These are phyloP conservation scores for Diaporthe nobilis DNA, from an alignment of 2,329 filamentous ascomycete genomes.

Conservation along the genomic window DNA sequence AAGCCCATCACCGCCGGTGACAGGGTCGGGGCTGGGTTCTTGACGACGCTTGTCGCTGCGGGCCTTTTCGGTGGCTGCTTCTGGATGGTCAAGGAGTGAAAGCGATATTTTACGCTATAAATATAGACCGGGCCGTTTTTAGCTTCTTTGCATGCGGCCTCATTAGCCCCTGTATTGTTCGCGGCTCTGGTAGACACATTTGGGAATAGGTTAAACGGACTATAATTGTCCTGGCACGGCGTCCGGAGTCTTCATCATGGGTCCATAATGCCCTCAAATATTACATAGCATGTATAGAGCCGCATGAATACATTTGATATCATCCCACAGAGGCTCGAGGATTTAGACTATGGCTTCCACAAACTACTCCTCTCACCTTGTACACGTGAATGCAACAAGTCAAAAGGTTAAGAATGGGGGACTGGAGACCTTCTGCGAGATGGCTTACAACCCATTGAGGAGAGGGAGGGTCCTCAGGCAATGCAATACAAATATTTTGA, in stretches of 20 bases:
- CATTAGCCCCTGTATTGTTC: background rate
- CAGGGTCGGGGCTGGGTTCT: conserved; percentile 36
- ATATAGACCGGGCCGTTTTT: background rate
- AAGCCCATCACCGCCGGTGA: conserved; percentile 38
- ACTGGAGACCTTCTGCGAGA: background rate
- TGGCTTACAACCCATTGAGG: background rate
- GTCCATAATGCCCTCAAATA: background rate
- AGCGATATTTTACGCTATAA: too few species aligned
- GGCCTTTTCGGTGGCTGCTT: conserved; percentile 36
- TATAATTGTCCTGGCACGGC: conserved; percentile 33
- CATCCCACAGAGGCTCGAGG: background rate
- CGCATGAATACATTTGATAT: background rate
- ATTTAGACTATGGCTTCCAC: too few species aligned
- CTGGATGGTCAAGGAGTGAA: conserved; percentile 42
- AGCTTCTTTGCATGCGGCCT: conserved; percentile 19
- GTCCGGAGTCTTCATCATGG: conserved; percentile 32
- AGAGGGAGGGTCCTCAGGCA: background rate
- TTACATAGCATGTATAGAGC: conserved; percentile 12
- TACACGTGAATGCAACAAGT: background rate
- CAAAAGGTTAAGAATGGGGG: background rate
- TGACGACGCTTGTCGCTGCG: conserved; percentile 39
- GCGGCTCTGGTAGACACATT: conserved; percentile 20
- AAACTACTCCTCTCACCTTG: background rate
- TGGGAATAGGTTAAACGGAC: conserved; percentile 30
- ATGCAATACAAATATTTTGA: background rate